Base-by-base conservation (phyloP, 441 rosid genomes). In the Gossypium schwendimanii region DNA sequence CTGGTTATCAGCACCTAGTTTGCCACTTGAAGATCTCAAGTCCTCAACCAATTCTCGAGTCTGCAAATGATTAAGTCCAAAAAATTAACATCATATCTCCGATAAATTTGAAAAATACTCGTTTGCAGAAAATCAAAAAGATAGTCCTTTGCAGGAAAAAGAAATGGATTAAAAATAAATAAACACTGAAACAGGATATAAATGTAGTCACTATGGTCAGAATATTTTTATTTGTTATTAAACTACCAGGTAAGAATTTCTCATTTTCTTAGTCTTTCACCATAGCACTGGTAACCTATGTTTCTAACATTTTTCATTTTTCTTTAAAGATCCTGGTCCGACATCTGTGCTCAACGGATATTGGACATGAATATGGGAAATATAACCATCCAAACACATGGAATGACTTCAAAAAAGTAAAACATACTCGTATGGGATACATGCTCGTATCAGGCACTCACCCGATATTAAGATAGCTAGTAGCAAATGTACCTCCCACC, bases 31-130 rank as follows among this genome's bases (percentile, higher is more conserved):
- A 15, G 89, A 82, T 85, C 84, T 88, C 80, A 91, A 85, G 83
- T 92, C 94, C 55, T 92, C 92, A 0, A 90, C 83, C 76, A 92
- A 76, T 78, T 91, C 97, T 41, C 99, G 87, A 1, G 91, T 88
- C 99, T 95, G 89, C 85, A 82, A 49, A 64, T 0, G 2, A 70
- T 24, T 0, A 41, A 11, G 17, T 23, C 17, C 6, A 0, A 33
- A 53, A 11, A 3, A 53, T 2, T 54, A 31, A 33, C 55, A 33
- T 5, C 47, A 31, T 50, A 6, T 20, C 62, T 20, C 62, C 7
- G 0, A 20, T 3, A 20, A 11, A 20, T 4, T n/a, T 0, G 17
- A 23, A 28, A 68, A 50, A 47, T 45, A 4, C 10, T 26, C 9
- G 10, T 31, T 69, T 10, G 61, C 17, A 53, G 49, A 31, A 47